A percentile compares a stretch with the other conserved stretches of the same genome.
phyloP scores from a whole-genome alignment of 1,284 basidiomycete species.

The Trichosporon ovoides region DNA sequence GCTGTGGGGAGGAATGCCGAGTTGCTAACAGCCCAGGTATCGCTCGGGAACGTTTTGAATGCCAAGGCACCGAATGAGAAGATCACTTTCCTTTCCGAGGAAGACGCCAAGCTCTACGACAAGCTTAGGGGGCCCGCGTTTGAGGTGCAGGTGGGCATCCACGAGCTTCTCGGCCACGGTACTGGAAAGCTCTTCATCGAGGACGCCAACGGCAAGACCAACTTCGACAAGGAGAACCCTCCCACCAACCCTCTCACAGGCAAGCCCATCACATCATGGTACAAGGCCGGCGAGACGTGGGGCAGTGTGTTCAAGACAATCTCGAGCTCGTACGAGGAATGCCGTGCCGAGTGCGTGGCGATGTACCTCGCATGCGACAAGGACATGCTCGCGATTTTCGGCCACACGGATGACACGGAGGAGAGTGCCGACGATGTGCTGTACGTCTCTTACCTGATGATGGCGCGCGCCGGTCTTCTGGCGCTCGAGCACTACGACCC shows the following conservation, averaged over 20 bases:
- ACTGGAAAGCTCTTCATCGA: constrained; percentile 20
- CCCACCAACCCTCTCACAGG: constrained; percentile 18
- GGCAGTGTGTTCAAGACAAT: constrained; percentile 16
- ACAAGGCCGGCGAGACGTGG: constrained; percentile 21
- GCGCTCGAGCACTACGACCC: constrained; percentile 80
- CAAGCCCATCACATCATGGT: constrained; percentile 20
- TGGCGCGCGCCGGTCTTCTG: constrained; percentile 73
- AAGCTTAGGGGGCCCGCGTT: constrained; percentile 19
- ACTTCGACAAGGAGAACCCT: constrained; percentile 17
- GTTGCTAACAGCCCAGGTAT: background rate
- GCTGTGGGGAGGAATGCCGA: background rate
- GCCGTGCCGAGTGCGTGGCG: constrained; percentile 20
- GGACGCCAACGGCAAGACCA: constrained; percentile 15
- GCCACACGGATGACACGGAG: constrained; percentile 15
- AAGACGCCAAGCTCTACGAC: constrained; percentile 15
- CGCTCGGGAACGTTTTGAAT: constrained; percentile 21
- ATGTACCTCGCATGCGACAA: constrained; percentile 19
- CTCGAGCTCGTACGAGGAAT: constrained; percentile 19
- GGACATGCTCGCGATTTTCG: constrained; percentile 19
- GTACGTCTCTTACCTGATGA: constrained; percentile 71
- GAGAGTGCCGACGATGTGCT: constrained; percentile 56
- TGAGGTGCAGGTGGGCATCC: constrained; percentile 24
- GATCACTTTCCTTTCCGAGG: constrained; percentile 19
- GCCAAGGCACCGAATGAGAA: constrained; percentile 23
- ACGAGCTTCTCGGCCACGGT: constrained; percentile 24